Evolutionary conservation across 2,329 filamentous ascomycete genomes (phyloP).

Genomic region (Colletotrichum sp.): DNA sequence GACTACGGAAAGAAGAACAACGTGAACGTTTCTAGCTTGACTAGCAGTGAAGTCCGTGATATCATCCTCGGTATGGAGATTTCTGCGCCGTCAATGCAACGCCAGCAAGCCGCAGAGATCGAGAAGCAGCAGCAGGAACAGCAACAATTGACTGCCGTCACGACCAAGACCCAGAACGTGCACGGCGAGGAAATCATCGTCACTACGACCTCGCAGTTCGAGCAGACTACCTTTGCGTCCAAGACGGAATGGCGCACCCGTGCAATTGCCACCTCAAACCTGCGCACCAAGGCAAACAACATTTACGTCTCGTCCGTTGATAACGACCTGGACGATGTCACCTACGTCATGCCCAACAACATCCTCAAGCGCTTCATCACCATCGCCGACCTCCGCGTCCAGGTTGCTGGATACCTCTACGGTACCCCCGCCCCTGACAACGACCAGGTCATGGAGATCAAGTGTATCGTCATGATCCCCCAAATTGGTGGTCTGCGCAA

Average conservation of each 20-base stretch:
- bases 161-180: slow-evolving; percentile 97
- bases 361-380: slow-evolving; percentile 98
- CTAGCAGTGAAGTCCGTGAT: slow-evolving; percentile 94
- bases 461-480: slow-evolving; percentile 96
- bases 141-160: slow-evolving; percentile 94
- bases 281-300: slow-evolving; percentile 93
- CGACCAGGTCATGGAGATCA: slow-evolving; percentile 94
- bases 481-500: slow-evolving; percentile 94
- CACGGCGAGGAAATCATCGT: slow-evolving; percentile 98
- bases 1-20: slow-evolving; percentile 99
- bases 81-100: slow-evolving; percentile 94
- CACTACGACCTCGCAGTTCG: slow-evolving; percentile 96
- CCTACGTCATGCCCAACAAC: slow-evolving; percentile 99
- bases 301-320: slow-evolving; percentile 98
- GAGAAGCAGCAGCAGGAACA: slow-evolving; percentile 99
- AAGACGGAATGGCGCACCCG: slow-evolving; percentile 99
- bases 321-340: slow-evolving; percentile 87
- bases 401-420: slow-evolving; percentile 96
- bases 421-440: slow-evolving; percentile 93
- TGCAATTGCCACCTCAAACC: slow-evolving; percentile 94
- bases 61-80: slow-evolving; percentile 99
- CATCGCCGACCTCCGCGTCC: slow-evolving; percentile 93
- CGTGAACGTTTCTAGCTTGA: slow-evolving; percentile 96
- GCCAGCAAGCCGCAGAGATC: slow-evolving; percentile 97
- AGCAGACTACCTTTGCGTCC: slow-evolving; percentile 96